Percentiles rank a stretch among this genome's conserved stretches.
These are phyloP conservation scores for Creolimax fragrantissima DNA, from an alignment of 78 protist species.

Conservation along the genomic window DNA sequence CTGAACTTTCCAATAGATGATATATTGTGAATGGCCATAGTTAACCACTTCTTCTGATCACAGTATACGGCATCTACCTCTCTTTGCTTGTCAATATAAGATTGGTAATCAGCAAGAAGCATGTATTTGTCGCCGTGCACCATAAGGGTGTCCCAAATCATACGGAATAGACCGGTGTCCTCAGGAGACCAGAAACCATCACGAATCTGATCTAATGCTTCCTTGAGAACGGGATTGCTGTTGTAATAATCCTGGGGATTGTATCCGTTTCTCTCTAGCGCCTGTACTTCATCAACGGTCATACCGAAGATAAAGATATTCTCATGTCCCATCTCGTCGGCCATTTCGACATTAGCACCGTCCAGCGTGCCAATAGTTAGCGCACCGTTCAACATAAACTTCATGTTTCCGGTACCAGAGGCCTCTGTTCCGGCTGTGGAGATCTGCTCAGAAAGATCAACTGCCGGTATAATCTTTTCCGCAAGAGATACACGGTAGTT, in stretches of 20 bases:
- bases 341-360: constrained; percentile 91
- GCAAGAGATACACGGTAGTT: constrained; percentile 87
- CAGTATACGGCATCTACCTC: background rate
- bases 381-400: constrained; percentile 85
- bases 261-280: constrained; percentile 24
- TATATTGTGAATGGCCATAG: constrained; percentile 9
- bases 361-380: constrained; percentile 86
- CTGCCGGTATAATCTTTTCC: constrained; percentile 83
- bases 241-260: constrained; percentile 23
- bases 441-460: constrained; percentile 88
- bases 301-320: constrained; percentile 47
- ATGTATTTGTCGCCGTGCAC: constrained; percentile 28
- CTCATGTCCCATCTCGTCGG: constrained; percentile 63
- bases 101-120: constrained; percentile 30
- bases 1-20: constrained; percentile 59
- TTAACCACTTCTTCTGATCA: constrained; percentile 9
- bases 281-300: constrained; percentile 43
- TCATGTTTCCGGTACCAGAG: constrained; percentile 90
- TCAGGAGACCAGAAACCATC: constrained; percentile 28
- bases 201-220: constrained; percentile 16
- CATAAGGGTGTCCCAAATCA: constrained; percentile 12
- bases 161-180: background rate
- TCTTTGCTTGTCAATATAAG: constrained; percentile 24
- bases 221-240: background rate
- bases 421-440: constrained; percentile 92